Conservation (phyloP, 257 asterid species). For the Cordia subcordata region DNA sequence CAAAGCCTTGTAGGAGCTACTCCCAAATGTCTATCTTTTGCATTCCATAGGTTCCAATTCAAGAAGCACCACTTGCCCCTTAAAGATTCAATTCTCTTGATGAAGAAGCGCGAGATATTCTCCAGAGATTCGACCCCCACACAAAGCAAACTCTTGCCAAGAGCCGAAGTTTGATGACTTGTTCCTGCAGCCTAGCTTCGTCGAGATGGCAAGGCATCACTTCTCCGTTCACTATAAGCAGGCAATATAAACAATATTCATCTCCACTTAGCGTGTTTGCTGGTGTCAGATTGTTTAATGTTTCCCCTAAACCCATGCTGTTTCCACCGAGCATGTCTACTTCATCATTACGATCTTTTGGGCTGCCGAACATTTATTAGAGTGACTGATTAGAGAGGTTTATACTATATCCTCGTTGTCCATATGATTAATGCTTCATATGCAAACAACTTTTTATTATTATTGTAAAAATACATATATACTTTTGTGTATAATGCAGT, state of each 20-base stretch:
- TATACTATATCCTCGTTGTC: not conserved
- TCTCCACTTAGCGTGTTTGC: not conserved
- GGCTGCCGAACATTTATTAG: not conserved
- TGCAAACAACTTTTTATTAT: too few relatives aligned
- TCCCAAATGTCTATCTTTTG: conserved; percentile 31
- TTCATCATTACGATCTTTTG: not conserved
- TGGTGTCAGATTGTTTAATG: not conserved
- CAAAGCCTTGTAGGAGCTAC: conserved; percentile 15
- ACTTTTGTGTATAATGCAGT: too few relatives aligned
- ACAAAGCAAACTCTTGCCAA: conserved; percentile 17
- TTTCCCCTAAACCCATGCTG: not conserved
- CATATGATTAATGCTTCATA: too few relatives aligned
- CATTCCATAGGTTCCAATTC: conserved; percentile 41
- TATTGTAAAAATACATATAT: too few relatives aligned
- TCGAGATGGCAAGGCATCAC: conserved; percentile 1
- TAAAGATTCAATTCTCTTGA: conserved; percentile 15
- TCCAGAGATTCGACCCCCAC: conserved; percentile 23
- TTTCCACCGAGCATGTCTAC: not conserved
- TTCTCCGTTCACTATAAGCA: not conserved
- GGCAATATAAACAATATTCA: too few relatives aligned
- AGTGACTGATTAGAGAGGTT: not conserved
- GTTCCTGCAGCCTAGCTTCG: conserved; percentile 11
- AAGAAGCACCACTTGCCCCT: conserved; percentile 16
- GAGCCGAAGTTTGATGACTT: conserved; percentile 13
- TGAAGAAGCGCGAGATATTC: conserved; percentile 19